Base-by-base conservation (phyloP, 345 rosid species). In the Barbarea vulgaris region DNA sequence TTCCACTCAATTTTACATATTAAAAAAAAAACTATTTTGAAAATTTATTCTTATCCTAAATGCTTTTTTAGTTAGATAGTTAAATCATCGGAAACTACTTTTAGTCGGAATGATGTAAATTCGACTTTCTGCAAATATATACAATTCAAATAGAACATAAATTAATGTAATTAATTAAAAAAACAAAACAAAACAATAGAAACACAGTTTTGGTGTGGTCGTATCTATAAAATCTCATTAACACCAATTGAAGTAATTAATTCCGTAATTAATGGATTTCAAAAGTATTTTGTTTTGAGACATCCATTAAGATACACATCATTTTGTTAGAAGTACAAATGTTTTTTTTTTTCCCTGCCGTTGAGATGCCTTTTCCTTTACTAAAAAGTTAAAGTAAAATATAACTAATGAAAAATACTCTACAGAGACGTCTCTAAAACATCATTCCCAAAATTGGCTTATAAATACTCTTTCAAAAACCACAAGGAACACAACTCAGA, bases 391-490 rank as follows among this genome's bases (percentile, higher is more conserved):
- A 34, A 34, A 47, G 9, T 24, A 55, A 65, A 55, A 56, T 55
- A 74, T 31, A n/a, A n/a, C n/a, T 18, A 5, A 61, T 6, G 18
- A 42, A 44, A 61, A 61, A 44, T 61, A 54, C 46, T 36, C 17
- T 34, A 41, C 5, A 39, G 47, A 51, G 48, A 69, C n/a, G 62
- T 75, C 67, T 75, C 60, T 50, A 15, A 59, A 48, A 51, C 14
- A 65, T 24, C 57, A 12, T 70, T 64, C 68, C 24, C 19, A 47
- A 5, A 55, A 27, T 22, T 36, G 46, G 72, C 33, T 46, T 77
- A 72, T 77, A 72, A 56, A 77, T 77, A 72, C 68, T 21, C 60
- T 58, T 77, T 24, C 46, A 53, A 33, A 33, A 53, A 41, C 80
- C 37, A 52, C 52, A 56, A 72, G 62, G 44, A 65, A 65, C 67